Evolutionary conservation across 2,329 filamentous ascomycete genomes (phyloP).

Genomic region (Aspergillus texensis): DNA sequence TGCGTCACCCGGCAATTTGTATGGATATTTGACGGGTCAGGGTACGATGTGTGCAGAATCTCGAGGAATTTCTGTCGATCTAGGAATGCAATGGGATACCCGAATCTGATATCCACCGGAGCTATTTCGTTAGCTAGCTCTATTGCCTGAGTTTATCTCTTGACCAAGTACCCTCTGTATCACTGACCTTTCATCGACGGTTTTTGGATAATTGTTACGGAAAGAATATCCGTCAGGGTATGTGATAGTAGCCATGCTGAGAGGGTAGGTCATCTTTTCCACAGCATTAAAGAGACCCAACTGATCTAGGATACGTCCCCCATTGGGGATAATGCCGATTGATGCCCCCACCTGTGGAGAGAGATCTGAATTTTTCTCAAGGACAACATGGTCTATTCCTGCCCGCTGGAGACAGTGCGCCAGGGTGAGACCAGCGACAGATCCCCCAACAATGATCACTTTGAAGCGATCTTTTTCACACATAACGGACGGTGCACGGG

Average conservation of each 20-base stretch:
- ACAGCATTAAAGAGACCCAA: slow-evolving; percentile 44
- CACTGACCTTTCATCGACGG: slow-evolving; percentile 3
- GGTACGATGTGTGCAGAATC: slow-evolving; percentile 6
- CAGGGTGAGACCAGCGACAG: slow-evolving; percentile 52
- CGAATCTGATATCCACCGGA: slow-evolving; percentile 9
- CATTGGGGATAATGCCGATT: slow-evolving; percentile 52
- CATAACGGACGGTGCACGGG: neutral
- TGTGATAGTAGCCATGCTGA: neutral
- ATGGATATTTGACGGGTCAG: neutral
- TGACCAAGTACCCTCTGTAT: neutral
- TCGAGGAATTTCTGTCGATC: slow-evolving; percentile 15
- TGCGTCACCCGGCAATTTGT: neutral
- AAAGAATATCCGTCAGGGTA: slow-evolving; percentile 9
- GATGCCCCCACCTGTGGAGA: slow-evolving; percentile 50
- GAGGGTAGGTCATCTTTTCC: slow-evolving; percentile 23
- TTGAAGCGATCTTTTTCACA: neutral
- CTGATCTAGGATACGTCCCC: slow-evolving; percentile 54
- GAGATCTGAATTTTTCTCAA: slow-evolving; percentile 45
- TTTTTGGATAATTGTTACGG: neutral
- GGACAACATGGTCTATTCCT: slow-evolving; percentile 52
- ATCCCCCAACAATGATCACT: slow-evolving; percentile 52
- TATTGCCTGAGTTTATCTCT: neutral
- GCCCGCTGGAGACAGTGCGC: slow-evolving; percentile 49
- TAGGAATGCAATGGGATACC: slow-evolving; percentile 14
- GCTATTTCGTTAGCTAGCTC: neutral